Base-by-base conservation (phyloP, 2,329 filamentous ascomycete genomes). In the Byssoonygena ceratinophila region DNA sequence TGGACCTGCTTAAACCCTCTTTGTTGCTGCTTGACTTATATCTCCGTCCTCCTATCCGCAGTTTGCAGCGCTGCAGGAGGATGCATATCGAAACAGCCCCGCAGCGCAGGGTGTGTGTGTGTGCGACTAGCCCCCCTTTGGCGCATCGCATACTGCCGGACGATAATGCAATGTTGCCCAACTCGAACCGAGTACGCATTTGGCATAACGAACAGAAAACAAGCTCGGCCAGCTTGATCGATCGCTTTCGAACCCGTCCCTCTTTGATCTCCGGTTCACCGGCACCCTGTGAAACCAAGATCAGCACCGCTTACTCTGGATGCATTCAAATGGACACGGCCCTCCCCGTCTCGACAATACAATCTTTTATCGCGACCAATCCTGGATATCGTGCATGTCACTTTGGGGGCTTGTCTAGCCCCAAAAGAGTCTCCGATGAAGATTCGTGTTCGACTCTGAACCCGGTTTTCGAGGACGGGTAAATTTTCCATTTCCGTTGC, bases 111-210 rank as follows among this genome's bases (percentile, higher is more conserved):
- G n/a, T n/a, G n/a, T n/a, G n/a, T n/a, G n/a, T 44, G 40, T 23
- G 29, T 16, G 29, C 36, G 20, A 31, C 36, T 34, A 9, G n/a
- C 8, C 9, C 20, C 46, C 18, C 37, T 31, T 36, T 20, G 34
- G 34, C 31, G 34, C 23, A 14, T 31, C 34, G 36, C 34, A 37
- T 40, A 48, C 22, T 40, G 32, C 37, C 23, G 32, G 23, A 31
- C 31, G n/a, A 16, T 14, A 37, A 29, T 49, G 46, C 34, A 49
- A 12, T 29, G 23, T 41, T 40, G 34, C 36, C 46, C 34, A 49
- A 41, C 23, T 40, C 23, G 46, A 49, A 12, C n/a, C 20, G 20
- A 40, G 37, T n/a, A 29, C 12, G 20, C 32, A 40, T 20, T 3
- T 29, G 7, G n/a, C 6, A 44, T 27, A 7, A 22, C 40, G 12